Evolutionary conservation across 2,329 filamentous ascomycete genomes (phyloP).

Genomic region (Cladobotryum mycophilum): DNA sequence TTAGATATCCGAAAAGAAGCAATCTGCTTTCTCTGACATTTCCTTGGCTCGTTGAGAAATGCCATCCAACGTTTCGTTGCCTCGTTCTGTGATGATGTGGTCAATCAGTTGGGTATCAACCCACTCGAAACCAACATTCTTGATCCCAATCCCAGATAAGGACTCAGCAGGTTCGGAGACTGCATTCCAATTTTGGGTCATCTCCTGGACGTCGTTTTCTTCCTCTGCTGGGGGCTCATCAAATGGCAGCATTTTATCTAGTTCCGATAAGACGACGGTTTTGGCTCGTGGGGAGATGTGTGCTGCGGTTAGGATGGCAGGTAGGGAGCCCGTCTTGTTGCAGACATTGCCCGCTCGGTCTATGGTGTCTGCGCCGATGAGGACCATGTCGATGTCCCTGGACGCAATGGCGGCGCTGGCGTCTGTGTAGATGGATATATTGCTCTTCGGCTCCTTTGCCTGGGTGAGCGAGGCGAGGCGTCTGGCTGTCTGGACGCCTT

Average conservation of each 20-base stretch:
- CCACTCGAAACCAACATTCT: conserved; percentile 57
- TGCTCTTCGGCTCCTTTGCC: neutral
- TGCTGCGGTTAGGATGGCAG: conserved; percentile 49
- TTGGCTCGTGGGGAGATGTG: conserved; percentile 39
- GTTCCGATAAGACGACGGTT: conserved; percentile 51
- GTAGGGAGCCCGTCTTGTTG: conserved; percentile 61
- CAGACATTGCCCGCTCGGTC: conserved; percentile 50
- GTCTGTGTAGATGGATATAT: conserved; percentile 51
- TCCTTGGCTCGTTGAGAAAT: conserved; percentile 34
- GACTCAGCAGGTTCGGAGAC: conserved; percentile 7
- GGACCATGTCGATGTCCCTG: conserved; percentile 45
- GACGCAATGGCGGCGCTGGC: conserved; percentile 52
- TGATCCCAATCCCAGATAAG: conserved; percentile 26
- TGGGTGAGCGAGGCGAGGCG: conserved; percentile 38
- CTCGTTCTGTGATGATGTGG: conserved; percentile 49
- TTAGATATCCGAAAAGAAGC: conserved; percentile 39
- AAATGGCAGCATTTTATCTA: conserved; percentile 50
- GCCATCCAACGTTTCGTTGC: conserved; percentile 33
- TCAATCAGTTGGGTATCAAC: conserved; percentile 45
- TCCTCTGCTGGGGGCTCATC: conserved; percentile 38
- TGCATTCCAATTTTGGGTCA: conserved; percentile 41
- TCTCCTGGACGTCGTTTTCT: conserved; percentile 46
- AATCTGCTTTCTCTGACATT: conserved; percentile 30
- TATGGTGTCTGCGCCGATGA: conserved; percentile 61
- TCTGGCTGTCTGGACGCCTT: conserved; percentile 53